Conservation (phyloP, 805 yeast species). For the Starmerella asiatica region DNA sequence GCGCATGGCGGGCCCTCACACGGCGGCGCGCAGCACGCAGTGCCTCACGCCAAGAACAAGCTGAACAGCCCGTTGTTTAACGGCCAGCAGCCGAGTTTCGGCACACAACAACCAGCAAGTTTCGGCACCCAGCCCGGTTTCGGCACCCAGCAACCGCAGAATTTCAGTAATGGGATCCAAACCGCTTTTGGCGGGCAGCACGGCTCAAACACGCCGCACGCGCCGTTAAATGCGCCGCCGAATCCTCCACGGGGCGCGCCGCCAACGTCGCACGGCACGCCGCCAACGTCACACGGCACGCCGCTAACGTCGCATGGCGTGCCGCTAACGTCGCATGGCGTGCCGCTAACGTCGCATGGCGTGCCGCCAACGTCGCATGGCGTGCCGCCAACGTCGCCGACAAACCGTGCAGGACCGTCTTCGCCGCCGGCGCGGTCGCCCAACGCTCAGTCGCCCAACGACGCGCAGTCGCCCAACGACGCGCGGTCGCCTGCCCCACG, state of each 20-base stretch:
- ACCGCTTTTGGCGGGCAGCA: background rate
- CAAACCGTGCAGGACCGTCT: background rate
- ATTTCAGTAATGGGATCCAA: background rate
- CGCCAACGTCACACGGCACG: too few species aligned
- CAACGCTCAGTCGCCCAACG: background rate
- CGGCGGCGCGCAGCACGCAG: conserved; percentile 1
- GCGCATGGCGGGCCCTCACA: background rate
- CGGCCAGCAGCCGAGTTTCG: conserved; percentile 3
- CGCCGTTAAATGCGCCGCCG: too few species aligned
- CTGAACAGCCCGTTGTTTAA: conserved; percentile 14
- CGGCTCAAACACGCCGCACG: background rate
- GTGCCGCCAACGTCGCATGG: too few species aligned
- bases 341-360: too few species aligned
- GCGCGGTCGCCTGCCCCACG: background rate
- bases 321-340: too few species aligned
- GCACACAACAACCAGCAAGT: background rate
- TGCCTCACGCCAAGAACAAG: conserved; percentile 1
- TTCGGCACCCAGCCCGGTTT: background rate
- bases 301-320: too few species aligned
- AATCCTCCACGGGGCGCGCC: too few species aligned
- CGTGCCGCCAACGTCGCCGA: too few species aligned
- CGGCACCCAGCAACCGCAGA: background rate
- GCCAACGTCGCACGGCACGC: too few species aligned
- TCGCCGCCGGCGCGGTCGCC: too few species aligned
- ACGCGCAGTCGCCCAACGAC: background rate